Evolutionary conservation across 176 grass and related monocot genomes (phyloP).

Genomic region (Luzula sylvatica): DNA sequence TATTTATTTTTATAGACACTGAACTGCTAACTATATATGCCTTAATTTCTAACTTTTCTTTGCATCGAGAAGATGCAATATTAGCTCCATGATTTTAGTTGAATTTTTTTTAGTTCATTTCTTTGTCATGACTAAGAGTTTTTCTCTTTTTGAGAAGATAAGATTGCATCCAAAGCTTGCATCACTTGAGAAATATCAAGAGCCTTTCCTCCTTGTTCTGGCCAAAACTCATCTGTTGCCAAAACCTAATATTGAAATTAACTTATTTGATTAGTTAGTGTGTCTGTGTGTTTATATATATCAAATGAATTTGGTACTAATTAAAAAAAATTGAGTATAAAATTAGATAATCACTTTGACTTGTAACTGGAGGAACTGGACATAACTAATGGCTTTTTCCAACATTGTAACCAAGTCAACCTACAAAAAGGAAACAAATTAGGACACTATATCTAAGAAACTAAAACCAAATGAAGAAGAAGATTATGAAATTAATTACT

Average conservation of each 20-base stretch:
- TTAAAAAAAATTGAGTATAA: neutral
- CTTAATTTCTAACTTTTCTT: slow-evolving; percentile 35
- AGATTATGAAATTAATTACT: too few species aligned
- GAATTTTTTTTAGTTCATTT: neutral
- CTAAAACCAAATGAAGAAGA: neutral
- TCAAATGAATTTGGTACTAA: neutral
- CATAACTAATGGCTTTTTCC: slow-evolving; percentile 87
- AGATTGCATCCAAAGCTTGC: slow-evolving; percentile 81
- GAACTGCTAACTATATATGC: slow-evolving; percentile 25
- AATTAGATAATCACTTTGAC: slow-evolving; percentile 35
- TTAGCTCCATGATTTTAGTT: neutral
- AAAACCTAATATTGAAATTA: slow-evolving; percentile 41
- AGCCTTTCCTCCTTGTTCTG: slow-evolving; percentile 55
- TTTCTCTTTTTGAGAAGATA: slow-evolving; percentile 40
- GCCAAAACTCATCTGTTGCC: slow-evolving; percentile 91
- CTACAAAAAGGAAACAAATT: neutral
- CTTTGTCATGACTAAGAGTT: slow-evolving; percentile 13
- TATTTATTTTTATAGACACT: slow-evolving; percentile 13
- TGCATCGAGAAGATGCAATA: slow-evolving; percentile 37
- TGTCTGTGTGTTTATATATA: too few species aligned
- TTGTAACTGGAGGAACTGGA: slow-evolving; percentile 92
- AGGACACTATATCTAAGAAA: slow-evolving; percentile 1
- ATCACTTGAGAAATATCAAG: slow-evolving; percentile 68
- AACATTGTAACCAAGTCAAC: slow-evolving; percentile 91
- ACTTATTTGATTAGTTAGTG: neutral